A percentile compares a stretch with the other conserved stretches of the same genome.
Conservation (phyloP, 345 rosid genomes). For the Turnera subulata region DNA sequence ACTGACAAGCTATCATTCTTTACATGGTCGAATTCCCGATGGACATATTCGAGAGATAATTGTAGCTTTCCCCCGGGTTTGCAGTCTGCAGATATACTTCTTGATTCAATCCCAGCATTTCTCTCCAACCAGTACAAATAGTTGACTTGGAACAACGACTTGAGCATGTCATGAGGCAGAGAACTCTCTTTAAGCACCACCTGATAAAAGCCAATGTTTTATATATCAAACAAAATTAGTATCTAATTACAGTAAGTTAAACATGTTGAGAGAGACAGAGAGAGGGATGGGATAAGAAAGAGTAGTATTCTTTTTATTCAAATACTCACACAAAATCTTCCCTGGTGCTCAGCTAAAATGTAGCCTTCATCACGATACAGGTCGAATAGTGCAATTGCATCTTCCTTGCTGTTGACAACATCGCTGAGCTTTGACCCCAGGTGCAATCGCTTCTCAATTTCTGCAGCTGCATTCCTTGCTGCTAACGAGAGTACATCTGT, state of each 20-base stretch:
- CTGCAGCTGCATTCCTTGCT: constrained; percentile 76
- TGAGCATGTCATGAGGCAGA: constrained; percentile 84
- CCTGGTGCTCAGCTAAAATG: constrained; percentile 66
- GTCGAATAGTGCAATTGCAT: constrained; percentile 59
- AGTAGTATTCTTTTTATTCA: neutral
- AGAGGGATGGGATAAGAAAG: neutral
- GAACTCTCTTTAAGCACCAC: constrained; percentile 81
- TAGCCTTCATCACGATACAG: constrained; percentile 74
- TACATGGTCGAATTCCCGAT: constrained; percentile 74
- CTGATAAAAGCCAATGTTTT: constrained; percentile 34
- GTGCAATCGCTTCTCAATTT: constrained; percentile 61
- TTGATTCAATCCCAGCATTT: constrained; percentile 77
- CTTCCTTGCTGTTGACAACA: constrained; percentile 63
- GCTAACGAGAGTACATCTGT: constrained; percentile 45
- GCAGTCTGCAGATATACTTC: constrained; percentile 57
- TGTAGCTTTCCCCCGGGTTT: constrained; percentile 70
- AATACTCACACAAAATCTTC: constrained; percentile 62
- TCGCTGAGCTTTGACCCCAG: constrained; percentile 86
- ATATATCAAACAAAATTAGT: neutral
- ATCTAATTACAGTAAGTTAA: neutral
- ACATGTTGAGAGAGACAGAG: too few species aligned
- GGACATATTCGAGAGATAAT: constrained; percentile 72
- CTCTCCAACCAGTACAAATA: constrained; percentile 93
- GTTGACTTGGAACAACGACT: constrained; percentile 85
- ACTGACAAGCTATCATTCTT: constrained; percentile 62